Percentiles rank a stretch among this genome's conserved stretches.
Evolutionary conservation across 139 green algal genomes (phyloP).

Genomic region (Chara braunii): DNA sequence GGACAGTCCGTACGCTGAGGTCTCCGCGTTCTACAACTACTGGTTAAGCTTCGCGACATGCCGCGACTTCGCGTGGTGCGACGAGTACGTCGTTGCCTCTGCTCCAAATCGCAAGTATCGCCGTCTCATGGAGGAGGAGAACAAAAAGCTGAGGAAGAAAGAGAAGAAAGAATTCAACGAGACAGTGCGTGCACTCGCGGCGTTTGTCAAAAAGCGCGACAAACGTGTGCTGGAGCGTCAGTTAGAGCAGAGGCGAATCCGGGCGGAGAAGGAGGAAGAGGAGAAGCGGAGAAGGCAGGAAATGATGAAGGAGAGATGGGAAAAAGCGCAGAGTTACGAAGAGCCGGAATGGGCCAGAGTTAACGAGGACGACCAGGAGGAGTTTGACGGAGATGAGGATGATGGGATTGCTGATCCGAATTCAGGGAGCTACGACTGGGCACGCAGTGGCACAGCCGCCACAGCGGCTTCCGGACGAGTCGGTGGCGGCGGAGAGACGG

Average conservation of each 20-base stretch:
- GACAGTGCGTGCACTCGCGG: slow-evolving; percentile 64
- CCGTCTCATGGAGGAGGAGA: slow-evolving; percentile 87
- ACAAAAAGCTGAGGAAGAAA: slow-evolving; percentile 56
- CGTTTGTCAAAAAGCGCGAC: slow-evolving; percentile 82
- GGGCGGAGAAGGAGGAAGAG: slow-evolving; percentile 32
- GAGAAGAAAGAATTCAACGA: slow-evolving; percentile 67
- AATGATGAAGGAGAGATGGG: slow-evolving; percentile 30
- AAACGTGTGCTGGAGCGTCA: slow-evolving; percentile 56
- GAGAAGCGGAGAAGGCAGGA: slow-evolving; percentile 36
- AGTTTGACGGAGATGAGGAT: slow-evolving; percentile 44
- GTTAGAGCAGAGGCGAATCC: slow-evolving; percentile 4
- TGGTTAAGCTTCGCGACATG: slow-evolving; percentile 73
- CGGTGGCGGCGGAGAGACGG: background rate
- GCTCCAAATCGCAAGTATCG: slow-evolving; percentile 73
- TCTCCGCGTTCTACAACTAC: slow-evolving; percentile 72
- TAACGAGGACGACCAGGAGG: slow-evolving; percentile 1
- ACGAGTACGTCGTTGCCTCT: slow-evolving; percentile 70
- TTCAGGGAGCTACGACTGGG: slow-evolving; percentile 11
- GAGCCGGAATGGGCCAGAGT: slow-evolving; percentile 19
- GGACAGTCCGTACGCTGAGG: slow-evolving; percentile 40
- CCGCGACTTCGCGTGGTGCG: slow-evolving; percentile 79
- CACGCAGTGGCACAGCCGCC: background rate
- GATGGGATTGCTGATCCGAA: slow-evolving; percentile 22
- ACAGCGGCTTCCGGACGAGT: background rate
- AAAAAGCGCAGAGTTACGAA: slow-evolving; percentile 3